phyloP scores from a whole-genome alignment of 164 flowering plant species.

The Warburgia ugandensis region DNA sequence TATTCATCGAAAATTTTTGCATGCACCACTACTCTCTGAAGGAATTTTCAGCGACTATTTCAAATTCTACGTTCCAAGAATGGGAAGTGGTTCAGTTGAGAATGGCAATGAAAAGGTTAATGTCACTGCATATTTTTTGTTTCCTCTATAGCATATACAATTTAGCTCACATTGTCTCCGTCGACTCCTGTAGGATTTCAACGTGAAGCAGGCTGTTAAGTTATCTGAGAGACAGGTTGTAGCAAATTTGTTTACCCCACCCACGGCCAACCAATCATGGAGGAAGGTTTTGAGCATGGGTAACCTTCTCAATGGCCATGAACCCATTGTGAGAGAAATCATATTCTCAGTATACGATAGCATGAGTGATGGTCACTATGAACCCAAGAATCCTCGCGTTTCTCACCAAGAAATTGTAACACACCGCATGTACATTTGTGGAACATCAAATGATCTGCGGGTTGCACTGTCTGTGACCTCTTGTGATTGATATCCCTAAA shows the following conservation, averaged over 20 bases:
- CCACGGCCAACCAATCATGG: constrained; percentile 92
- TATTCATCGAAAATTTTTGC: constrained; percentile 67
- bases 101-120: constrained; percentile 30
- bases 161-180: neutral
- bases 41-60: constrained; percentile 60
- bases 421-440: constrained; percentile 23
- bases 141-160: neutral
- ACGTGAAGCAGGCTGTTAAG: constrained; percentile 41
- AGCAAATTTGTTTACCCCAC: constrained; percentile 56
- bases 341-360: constrained; percentile 51
- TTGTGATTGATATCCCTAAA: too few relatives aligned
- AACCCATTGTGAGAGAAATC: constrained; percentile 75
- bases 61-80: constrained; percentile 49
- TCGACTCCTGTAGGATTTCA: constrained; percentile 40
- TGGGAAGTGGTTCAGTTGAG: constrained; percentile 44
- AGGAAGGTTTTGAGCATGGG: constrained; percentile 97
- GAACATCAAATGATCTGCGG: constrained; percentile 19
- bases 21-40: constrained; percentile 58
- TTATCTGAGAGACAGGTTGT: constrained; percentile 51
- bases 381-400: constrained; percentile 19
- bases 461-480: constrained; percentile 26
- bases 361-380: constrained; percentile 43
- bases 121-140: constrained; percentile 1
- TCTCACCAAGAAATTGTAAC: constrained; percentile 54
- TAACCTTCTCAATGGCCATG: constrained; percentile 95